Base-by-base conservation (phyloP, 805 yeast genomes). In the Monosporozyma servazzii region DNA sequence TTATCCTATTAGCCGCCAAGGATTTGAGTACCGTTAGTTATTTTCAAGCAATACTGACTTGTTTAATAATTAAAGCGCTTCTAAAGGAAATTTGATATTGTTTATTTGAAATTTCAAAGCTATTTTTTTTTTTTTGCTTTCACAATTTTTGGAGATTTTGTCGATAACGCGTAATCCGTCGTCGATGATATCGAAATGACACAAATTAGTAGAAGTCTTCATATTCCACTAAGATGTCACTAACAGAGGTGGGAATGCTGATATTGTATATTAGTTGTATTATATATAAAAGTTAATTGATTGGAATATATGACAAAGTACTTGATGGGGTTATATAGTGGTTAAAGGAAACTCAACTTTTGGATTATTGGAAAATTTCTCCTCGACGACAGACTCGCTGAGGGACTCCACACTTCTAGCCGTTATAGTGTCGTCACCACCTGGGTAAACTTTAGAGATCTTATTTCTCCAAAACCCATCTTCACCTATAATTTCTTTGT, bases 391-490 rank as follows among this genome's bases (percentile, higher is more conserved):
- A 11, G 37, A 33, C 3, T 33, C 37, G 13, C 17, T 13, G 5
- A 33, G 17, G n/a, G 37, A 33, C n/a, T 33, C 37, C 17, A 33
- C 37, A 13, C 17, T 33, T 17, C 13, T n/a, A 15, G 13, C 13
- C 2, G 37, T 15, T 5, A 33, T 33, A 33, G 9, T 15, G 6
- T 33, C 17, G 13, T 33, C 37, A 33, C 45, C 47, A 27, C 48
- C 54, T 6, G 54, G 53, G 48, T 56, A 58, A 21, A 57, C 53
- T 48, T 60, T 66, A 44, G 57, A 70, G 59, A 82, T 73, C 61
- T 76, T 73, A 54, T 77, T 80, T 69, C 81, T 80, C 87, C 88
- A 83, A 72, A 81, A 83, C 0, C 88, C 88, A 63, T 83, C 88
- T 18, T 69, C 78, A 31, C 84, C 85, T 52, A 82, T 63, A 2